phyloP scores from a whole-genome alignment of 2,329 filamentous ascomycete genomes.

The Aspergillus fumigatus region DNA sequence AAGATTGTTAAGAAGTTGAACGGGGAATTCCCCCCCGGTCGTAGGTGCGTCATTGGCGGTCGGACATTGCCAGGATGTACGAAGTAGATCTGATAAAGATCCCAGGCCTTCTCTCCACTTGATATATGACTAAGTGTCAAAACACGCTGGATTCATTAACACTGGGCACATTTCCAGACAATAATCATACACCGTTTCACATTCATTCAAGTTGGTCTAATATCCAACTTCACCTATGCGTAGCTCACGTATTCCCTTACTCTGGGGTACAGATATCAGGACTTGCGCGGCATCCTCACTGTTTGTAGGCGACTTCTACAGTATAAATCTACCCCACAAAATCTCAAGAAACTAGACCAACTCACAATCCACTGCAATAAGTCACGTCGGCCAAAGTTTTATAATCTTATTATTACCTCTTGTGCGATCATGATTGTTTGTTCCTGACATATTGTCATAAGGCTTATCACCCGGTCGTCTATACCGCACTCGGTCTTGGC shows the following conservation, averaged over 20 bases:
- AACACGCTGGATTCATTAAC: too few relatives aligned
- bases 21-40: conserved; percentile 12
- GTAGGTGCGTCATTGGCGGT: conserved; percentile 17
- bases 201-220: too few relatives aligned
- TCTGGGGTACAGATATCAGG: too few relatives aligned
- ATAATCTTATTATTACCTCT: not conserved
- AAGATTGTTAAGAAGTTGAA: not conserved
- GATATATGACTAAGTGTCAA: not conserved
- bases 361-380: not conserved
- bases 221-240: too few relatives aligned
- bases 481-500: not conserved
- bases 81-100: conserved; percentile 11
- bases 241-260: too few relatives aligned
- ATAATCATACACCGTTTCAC: too few relatives aligned
- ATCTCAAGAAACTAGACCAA: not conserved
- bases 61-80: not conserved
- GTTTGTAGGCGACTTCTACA: not conserved
- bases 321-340: not conserved
- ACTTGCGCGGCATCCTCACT: too few relatives aligned
- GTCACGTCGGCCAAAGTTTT: not conserved
- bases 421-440: not conserved
- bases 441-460: not conserved
- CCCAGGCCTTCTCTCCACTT: not conserved
- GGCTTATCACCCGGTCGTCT: not conserved
- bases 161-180: too few relatives aligned